phyloP scores from a whole-genome alignment of 208 protist genomes.

The Crithidia sp. region DNA sequence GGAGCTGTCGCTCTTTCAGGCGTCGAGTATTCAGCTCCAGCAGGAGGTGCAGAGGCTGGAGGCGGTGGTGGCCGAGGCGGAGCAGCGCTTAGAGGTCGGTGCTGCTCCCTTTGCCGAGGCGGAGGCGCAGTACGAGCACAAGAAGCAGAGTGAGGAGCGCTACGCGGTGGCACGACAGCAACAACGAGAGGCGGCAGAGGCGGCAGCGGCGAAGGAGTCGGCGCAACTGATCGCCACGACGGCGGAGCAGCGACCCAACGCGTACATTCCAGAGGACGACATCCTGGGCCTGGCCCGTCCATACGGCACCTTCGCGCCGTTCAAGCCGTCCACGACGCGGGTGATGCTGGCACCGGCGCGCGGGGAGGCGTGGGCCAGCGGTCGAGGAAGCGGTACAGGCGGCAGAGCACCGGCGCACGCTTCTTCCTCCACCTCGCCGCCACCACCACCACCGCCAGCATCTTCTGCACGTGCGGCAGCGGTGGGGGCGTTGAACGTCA shows the following conservation, averaged over 20 bases:
- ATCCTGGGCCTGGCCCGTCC: slow-evolving; percentile 82
- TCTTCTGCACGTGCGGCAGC: background rate
- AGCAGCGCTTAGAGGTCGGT: slow-evolving; percentile 75
- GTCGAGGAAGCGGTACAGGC: background rate
- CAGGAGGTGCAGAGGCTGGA: slow-evolving; percentile 86
- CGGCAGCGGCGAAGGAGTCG: slow-evolving; percentile 13
- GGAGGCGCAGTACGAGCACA: slow-evolving; percentile 76
- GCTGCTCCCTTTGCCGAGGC: slow-evolving; percentile 86
- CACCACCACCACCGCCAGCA: background rate
- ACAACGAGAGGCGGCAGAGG: slow-evolving; percentile 43
- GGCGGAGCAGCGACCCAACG: slow-evolving; percentile 81
- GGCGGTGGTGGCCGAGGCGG: slow-evolving; percentile 76
- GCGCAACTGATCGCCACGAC: slow-evolving; percentile 56
- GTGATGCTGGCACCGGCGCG: slow-evolving; percentile 12
- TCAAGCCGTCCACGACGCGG: slow-evolving; percentile 39
- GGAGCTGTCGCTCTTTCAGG: slow-evolving; percentile 96
- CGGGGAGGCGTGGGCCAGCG: background rate
- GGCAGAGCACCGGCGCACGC: background rate
- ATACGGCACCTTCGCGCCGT: slow-evolving; percentile 80
- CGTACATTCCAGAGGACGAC: slow-evolving; percentile 92
- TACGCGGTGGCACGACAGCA: slow-evolving; percentile 66
- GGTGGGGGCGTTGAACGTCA: background rate
- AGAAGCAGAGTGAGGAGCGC: slow-evolving; percentile 60
- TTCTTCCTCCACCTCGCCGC: background rate
- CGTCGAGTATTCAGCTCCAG: slow-evolving; percentile 91